Evolutionary conservation across 257 asterid species (phyloP), one percentile per base, ranked within the genome.

Genomic region (Rhazya stricta): DNA sequence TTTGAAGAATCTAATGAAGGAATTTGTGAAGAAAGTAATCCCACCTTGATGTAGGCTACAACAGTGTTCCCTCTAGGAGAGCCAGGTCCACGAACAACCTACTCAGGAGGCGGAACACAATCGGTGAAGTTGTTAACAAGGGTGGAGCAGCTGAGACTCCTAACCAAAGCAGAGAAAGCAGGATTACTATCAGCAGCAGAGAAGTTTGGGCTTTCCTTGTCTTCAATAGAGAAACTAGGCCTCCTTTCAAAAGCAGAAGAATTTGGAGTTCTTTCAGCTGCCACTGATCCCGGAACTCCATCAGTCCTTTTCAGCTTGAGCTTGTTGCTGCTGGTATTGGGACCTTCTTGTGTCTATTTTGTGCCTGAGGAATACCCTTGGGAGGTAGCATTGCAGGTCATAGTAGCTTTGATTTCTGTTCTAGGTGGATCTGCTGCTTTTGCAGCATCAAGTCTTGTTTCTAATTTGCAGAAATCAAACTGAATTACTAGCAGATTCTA

Each of bases 161-260:
- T 94, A 12, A 90, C 91, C 78, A 94, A 94, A 85, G 97, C 97
- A 13, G 98, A 94, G 88, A 93, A 82, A 42, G 97, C 96, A 12
- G 98, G 98, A 45, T 76, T 93, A 5, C 74, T 93, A 51, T 91
- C 97, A 6, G 97, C 97, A 2, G 98, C 98, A 1, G 98, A 93
- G 89, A 93, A 87, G 9, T 84, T 82, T 1, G 97, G 98, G n/a
- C 65, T 91, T 10, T 86, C 98, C 0, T 63, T 94, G 74, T 90
- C 97, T 2, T 12, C 87, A 3, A 94, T 94, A 57, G 97, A 91
- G 86, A 84, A 78, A 79, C 88, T 93, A 5, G 98, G 98, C 32
- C 88, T 93, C 15, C 93, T 93, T 29, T 91, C 98, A 0, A 93
- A 93, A 74, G 96, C 96, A 0, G 98, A 93, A 75, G 96, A 86